Base-by-base conservation (phyloP, 306 rosid species). In the Gastrolobium villosum region DNA sequence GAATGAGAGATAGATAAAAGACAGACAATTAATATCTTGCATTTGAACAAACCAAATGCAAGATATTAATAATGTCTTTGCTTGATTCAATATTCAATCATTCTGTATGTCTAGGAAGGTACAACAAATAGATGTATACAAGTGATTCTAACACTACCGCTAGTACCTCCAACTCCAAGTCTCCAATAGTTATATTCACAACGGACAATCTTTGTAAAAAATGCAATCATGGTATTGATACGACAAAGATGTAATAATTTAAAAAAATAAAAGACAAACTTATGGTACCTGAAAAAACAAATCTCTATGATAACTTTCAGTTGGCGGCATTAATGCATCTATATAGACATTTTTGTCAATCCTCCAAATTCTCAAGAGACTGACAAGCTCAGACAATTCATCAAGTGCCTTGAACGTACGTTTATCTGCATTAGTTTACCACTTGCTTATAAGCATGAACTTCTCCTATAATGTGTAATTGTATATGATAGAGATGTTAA, bases 281-380 rank as follows among this genome's bases (percentile, higher is more conserved):
- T 63, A 70, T 55, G 74, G 57, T 85, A 94, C 98, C 98, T 94
- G 98, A 86, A 92, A 94, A 86, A 92, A 94, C 70, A 92, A 62
- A 79, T 89, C 91, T 84, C 92, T 84, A 54, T 94, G 95, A 75
- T 94, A 94, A 83, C 82, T 84, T 90, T 94, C 98, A 5, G 92
- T 90, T 74, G 98, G 98, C 37, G 97, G 79, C 93, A 94, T 90
- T 72, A 94, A 81, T 44, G 92, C 89, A 87, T 94, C 96, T 83
- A 94, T 76, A 54, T 79, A 94, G 72, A 92, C 93, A 77, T 89
- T 84, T 66, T 55, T 77, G 77, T 90, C 91, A 71, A 90, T 83
- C 92, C 77, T 90, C 98, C 98, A 94, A 75, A 87, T 85, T 84
- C 92, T 88, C 91, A 94, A 82, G 85, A 89, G 83, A 84, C 82